Evolutionary conservation across 2,329 filamentous ascomycete genomes (phyloP).

Genomic region (Scolecobasidium constrictum): DNA sequence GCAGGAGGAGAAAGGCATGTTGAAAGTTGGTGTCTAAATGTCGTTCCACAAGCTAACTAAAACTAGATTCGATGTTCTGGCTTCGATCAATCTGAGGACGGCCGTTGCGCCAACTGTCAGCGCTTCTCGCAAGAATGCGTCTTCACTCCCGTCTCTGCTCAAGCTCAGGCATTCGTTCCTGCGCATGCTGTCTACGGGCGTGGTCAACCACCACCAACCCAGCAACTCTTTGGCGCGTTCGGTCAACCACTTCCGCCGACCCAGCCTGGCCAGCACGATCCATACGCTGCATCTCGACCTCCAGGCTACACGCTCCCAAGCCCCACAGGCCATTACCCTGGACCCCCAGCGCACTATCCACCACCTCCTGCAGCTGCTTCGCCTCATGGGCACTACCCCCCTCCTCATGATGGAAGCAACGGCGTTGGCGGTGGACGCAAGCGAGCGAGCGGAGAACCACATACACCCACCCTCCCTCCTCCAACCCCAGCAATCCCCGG

Average conservation of each 20-base stretch:
- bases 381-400: constrained; percentile 15
- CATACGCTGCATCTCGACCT: constrained; percentile 11
- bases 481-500: constrained; percentile 29
- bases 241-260: constrained; percentile 36
- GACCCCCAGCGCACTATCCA: constrained; percentile 2
- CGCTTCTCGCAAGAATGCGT: constrained; percentile 68
- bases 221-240: constrained; percentile 40
- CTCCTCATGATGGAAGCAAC: constrained; percentile 15
- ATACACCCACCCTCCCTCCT: constrained; percentile 38
- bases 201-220: constrained; percentile 28
- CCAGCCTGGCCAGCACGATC: constrained; percentile 15
- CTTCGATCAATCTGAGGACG: constrained; percentile 61
- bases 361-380: constrained; percentile 20
- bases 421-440: constrained; percentile 31
- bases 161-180: constrained; percentile 64
- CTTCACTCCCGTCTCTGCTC: constrained; percentile 64
- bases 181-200: constrained; percentile 53
- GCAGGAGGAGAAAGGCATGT: constrained; percentile 46
- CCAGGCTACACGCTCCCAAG: constrained; percentile 30
- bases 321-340: constrained; percentile 28
- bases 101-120: constrained; percentile 61
- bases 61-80: constrained; percentile 62
- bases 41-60: constrained; percentile 5
- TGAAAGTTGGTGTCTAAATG: background rate
- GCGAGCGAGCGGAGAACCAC: constrained; percentile 36